phyloP scores from a whole-genome alignment of 306 rosid species.

The Prunus dulcis region DNA sequence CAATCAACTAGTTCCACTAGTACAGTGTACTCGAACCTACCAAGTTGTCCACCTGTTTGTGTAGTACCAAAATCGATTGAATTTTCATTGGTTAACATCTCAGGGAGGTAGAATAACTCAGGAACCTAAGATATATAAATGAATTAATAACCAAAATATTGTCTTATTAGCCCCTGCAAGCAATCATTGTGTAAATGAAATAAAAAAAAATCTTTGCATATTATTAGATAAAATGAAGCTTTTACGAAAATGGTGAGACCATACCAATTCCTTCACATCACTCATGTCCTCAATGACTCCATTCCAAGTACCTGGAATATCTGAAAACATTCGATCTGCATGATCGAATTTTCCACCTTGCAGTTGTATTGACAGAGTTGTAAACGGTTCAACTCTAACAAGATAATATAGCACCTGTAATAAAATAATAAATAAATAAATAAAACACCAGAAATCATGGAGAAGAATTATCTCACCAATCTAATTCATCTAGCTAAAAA shows the following conservation, averaged over 20 bases:
- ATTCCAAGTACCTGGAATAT: slow-evolving; percentile 86
- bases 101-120: slow-evolving; percentile 94
- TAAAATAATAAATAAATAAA: slow-evolving; percentile 18
- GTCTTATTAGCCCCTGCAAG: slow-evolving; percentile 12
- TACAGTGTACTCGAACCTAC: slow-evolving; percentile 49
- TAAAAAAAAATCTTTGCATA: neutral
- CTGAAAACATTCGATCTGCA: slow-evolving; percentile 97
- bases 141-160: slow-evolving; percentile 8
- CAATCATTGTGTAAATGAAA: slow-evolving; percentile 1
- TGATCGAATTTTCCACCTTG: slow-evolving; percentile 99
- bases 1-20: slow-evolving; percentile 14
- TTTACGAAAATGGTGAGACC: slow-evolving; percentile 15
- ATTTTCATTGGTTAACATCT: slow-evolving; percentile 87
- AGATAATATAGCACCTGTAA: slow-evolving; percentile 93
- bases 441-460: slow-evolving; percentile 5
- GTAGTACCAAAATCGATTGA: slow-evolving; percentile 95
- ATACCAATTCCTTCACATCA: slow-evolving; percentile 97
- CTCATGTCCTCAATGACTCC: slow-evolving; percentile 98
- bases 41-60: slow-evolving; percentile 82
- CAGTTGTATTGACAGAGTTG: slow-evolving; percentile 88
- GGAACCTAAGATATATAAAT: slow-evolving; percentile 67
- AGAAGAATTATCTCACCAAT: neutral
- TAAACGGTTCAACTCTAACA: slow-evolving; percentile 94
- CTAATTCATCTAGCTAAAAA: neutral
- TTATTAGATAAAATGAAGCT: slow-evolving; percentile 9